Evolutionary conservation across 441 rosid species (phyloP), one percentile per base, ranked within the genome.

Genomic region (Flueggea neowawraea): DNA sequence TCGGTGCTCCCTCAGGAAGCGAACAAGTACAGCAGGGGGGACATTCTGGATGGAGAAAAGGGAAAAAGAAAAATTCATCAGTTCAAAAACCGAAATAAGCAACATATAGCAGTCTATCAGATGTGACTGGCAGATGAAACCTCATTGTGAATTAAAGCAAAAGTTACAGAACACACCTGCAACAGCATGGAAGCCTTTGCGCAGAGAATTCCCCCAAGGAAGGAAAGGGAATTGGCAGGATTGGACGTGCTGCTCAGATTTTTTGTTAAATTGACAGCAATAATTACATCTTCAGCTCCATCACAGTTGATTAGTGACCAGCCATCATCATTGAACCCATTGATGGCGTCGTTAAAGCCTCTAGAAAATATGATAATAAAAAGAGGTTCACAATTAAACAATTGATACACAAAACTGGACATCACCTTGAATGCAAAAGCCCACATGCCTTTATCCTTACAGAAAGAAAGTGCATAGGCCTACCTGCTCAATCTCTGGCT

Each of bases 161-260:
- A 43, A 43, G 45, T 6, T 6, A 1, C 28, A 22, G 28, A 22
- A 73, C 88, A 80, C 73, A 91, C 99, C 80, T 88, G 98, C 68
- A 95, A 85, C 49, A 92, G 87, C 99, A 95, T 92, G 10, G 99
- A 95, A 55, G 98, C 98, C 73, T 92, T 95, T 15, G 98, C 99
- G 79, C 98, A 95, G 31, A 95, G 88, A 52, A 92, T 83, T 7
- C 99, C 99, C 61, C 99, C 99, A 57, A 95, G 75, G 56, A 83
- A 79, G 3, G 96, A 66, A 47, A 90, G 73, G 15, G 97, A 73
- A 70, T 77, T 83, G 60, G 86, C 74, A 62, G 84, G 73, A 69
- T 74, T 78, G 13, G 81, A 67, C 44, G 75, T 10, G 41, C 78
- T 55, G 56, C 55, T 78, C 70, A 91, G 74, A 69, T 75, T 84